Evolutionary conservation across 768 basidiomycete species (phyloP).

Genomic region (Solioccasus polychromus): DNA sequence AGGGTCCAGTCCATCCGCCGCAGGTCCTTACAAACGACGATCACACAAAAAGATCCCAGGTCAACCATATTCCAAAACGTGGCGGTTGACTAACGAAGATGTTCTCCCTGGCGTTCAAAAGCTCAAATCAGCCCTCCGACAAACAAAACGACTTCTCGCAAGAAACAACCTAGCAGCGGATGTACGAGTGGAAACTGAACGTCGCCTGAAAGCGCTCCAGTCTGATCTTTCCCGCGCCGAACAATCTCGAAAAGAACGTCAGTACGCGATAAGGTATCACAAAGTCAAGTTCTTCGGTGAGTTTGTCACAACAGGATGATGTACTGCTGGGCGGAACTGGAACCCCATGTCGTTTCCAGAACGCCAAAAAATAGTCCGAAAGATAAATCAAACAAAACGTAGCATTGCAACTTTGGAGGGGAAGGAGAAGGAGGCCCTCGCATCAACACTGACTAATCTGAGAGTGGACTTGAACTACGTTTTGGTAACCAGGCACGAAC

Average conservation of each 20-base stretch:
- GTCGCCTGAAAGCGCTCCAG: conserved; percentile 72
- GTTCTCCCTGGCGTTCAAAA: conserved; percentile 72
- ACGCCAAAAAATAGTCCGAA: conserved; percentile 80
- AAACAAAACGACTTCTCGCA: conserved; percentile 77
- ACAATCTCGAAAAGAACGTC: conserved; percentile 61
- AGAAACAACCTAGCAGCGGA: conserved; percentile 88
- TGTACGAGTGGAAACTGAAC: conserved; percentile 76
- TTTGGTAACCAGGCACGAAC: conserved; percentile 45
- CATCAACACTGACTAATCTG: conserved; percentile 52
- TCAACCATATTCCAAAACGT: conserved; percentile 14
- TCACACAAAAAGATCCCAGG: conserved; percentile 10
- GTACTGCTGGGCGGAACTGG: not conserved
- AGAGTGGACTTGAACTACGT: conserved; percentile 93
- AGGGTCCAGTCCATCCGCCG: not conserved
- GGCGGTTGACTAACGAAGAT: conserved; percentile 11
- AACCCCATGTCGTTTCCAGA: conserved; percentile 46
- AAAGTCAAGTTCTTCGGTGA: conserved; percentile 93
- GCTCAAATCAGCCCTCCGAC: conserved; percentile 79
- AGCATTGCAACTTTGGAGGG: conserved; percentile 38
- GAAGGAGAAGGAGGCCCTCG: conserved; percentile 39
- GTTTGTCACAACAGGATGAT: conserved; percentile 12
- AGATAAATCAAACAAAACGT: conserved; percentile 67
- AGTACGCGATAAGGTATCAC: conserved; percentile 77
- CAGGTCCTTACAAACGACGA: conserved; percentile 15
- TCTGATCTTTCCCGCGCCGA: conserved; percentile 68